Percentiles rank a stretch among this genome's conserved stretches.
Evolutionary conservation across 345 rosid species (phyloP).

Genomic region (Brassica rapa): DNA sequence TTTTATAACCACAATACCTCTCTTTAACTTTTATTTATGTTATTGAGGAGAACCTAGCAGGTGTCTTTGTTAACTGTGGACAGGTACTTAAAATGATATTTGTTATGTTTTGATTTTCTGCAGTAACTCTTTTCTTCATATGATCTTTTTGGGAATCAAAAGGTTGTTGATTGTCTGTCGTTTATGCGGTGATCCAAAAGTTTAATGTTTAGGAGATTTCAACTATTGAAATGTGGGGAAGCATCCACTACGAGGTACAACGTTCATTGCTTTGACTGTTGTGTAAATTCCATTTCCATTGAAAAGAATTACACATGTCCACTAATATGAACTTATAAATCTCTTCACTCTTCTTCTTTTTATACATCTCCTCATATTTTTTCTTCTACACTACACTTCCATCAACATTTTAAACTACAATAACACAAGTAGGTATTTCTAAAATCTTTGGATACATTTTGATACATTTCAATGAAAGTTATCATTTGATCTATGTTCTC

Average conservation of each 20-base stretch:
- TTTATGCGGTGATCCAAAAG: constrained; percentile 90
- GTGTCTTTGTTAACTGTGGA: constrained; percentile 79
- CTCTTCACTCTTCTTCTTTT: too few species aligned
- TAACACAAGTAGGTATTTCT: too few species aligned
- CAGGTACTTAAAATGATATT: constrained; percentile 51
- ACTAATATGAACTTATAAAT: too few species aligned
- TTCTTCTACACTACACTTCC: too few species aligned
- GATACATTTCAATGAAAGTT: neutral
- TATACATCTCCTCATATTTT: too few species aligned
- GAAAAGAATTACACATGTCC: too few species aligned
- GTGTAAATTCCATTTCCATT: too few species aligned
- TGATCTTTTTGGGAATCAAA: neutral
- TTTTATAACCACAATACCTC: neutral
- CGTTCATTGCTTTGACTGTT: too few species aligned
- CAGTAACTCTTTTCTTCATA: constrained; percentile 12
- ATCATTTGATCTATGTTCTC: neutral
- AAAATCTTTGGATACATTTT: neutral
- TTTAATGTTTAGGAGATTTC: too few species aligned
- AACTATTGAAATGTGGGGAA: too few species aligned
- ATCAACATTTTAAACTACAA: too few species aligned
- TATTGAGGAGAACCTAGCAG: constrained; percentile 94
- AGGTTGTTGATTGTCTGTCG: constrained; percentile 99
- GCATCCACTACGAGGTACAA: too few species aligned
- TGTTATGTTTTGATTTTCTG: constrained; percentile 5
- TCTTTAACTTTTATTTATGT: constrained; percentile 48